Evolutionary conservation across 371 early-diverging fungal species (phyloP).

Genomic region (Nosema muscidifuracis): DNA sequence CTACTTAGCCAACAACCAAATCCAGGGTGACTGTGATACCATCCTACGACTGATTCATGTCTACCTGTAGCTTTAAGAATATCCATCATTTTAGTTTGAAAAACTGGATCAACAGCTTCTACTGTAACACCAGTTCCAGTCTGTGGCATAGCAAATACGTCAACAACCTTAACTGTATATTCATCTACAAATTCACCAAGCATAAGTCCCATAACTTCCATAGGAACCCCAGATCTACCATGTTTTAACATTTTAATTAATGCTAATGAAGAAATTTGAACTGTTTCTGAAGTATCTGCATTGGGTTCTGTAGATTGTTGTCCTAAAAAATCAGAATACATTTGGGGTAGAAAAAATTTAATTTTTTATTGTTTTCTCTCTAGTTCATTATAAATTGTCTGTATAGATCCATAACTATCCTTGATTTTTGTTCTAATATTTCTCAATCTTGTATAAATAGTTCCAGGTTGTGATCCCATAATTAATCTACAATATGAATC

Average conservation of each 20-base stretch:
- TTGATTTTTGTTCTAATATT: constrained; percentile 58
- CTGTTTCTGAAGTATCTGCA: constrained; percentile 93
- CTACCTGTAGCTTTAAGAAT: constrained; percentile 96
- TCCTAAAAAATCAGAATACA: constrained; percentile 36
- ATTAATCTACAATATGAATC: constrained; percentile 87
- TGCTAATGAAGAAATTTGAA: constrained; percentile 96
- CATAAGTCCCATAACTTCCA: constrained; percentile 99
- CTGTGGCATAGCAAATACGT: constrained; percentile 99
- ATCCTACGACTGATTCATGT: constrained; percentile 98
- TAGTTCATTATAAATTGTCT: constrained; percentile 50
- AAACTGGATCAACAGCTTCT: constrained; percentile 97
- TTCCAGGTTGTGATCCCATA: constrained; percentile 90
- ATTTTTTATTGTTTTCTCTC: constrained; percentile 13
- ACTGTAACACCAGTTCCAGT: constrained; percentile 97
- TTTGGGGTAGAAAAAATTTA: not conserved
- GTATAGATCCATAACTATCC: constrained; percentile 54
- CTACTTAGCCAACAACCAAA: constrained; percentile 99
- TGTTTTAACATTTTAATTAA: constrained; percentile 78
- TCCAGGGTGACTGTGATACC: constrained; percentile 99
- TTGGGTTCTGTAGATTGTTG: constrained; percentile 7
- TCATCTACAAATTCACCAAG: constrained; percentile 98
- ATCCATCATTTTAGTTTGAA: constrained; percentile 99
- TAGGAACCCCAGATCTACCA: constrained; percentile 97
- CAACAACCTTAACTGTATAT: constrained; percentile 95
- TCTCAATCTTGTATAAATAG: constrained; percentile 70